Base-by-base conservation (phyloP, 148 eudicot genomes). In the Mesembryanthemum crystallinum region DNA sequence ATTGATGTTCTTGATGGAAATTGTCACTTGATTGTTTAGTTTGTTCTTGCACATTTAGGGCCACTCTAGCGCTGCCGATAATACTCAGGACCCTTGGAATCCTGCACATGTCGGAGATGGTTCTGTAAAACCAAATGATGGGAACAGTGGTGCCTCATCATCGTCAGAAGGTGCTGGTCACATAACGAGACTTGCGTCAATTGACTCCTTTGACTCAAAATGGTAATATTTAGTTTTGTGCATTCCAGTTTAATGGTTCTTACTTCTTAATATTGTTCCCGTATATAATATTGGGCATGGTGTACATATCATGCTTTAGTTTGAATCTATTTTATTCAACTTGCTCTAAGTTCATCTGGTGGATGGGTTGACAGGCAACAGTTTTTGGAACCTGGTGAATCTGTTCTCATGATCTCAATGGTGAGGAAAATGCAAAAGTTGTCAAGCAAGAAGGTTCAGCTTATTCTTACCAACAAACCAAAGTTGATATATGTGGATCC, bases 371-470 rank as follows among this genome's bases (percentile, higher is more conserved):
- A 73, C 86, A 95, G 99, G 99, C 91, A 92, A 74, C 97, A 95
- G 71, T 92, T 95, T 77, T 78, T 95, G 88, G 99, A 92, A 61
- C 90, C 91, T 8, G 99, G 91, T 23, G 99, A 95, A 78, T 88
- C 96, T 13, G 89, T 95, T 73, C 85, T 95, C 79, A 95, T 95
- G 99, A 95, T 95, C 86, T 95, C 99, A 39, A 90, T 89, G 94
- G 99, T 95, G 73, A 95, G 87, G 88, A 95, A 95, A 79, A 81
- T 90, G 71, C 92, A 86, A 82, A 95, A 92, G 82, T 83, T 95
- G 71, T 81, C 97, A 28, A 95, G 88, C 96, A 95, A 92, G 86
- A 95, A 95, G 82, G 99, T 95, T 64, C 99, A 95, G 78, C 97
- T 95, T 35, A 95, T 95, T 63, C 96, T 95, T 35, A 95, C 99